phyloP scores from a whole-genome alignment of 108 stramenopile genomes.

The Cylindrotheca fusiformis region DNA sequence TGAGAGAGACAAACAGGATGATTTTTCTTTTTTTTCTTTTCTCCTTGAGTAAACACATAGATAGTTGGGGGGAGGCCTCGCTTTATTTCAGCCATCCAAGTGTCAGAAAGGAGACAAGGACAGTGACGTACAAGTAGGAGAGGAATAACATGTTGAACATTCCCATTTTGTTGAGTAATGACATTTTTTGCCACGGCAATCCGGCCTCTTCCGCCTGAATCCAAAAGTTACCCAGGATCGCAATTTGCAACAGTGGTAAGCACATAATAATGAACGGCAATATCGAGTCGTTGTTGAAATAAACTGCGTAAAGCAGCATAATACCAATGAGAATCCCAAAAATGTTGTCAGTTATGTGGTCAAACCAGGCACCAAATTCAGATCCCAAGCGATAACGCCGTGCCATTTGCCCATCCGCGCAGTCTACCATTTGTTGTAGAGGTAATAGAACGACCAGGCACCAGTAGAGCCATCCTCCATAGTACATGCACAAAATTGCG shows the following conservation, averaged over 20 bases:
- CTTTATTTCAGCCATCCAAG: not conserved
- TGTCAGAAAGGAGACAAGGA: not conserved
- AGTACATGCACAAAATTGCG: not conserved
- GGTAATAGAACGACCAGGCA: not conserved
- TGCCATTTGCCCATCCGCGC: not conserved
- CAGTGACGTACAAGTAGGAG: not conserved
- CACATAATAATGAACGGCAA: not conserved
- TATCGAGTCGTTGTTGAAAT: not conserved
- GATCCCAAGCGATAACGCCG: not conserved
- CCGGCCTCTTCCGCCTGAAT: conserved; percentile 1
- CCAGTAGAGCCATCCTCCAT: not conserved
- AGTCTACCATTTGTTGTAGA: not conserved
- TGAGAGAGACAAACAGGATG: too few relatives aligned
- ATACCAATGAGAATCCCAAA: not conserved
- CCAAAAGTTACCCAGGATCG: not conserved
- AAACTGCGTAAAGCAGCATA: not conserved
- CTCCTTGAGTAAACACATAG: too few relatives aligned
- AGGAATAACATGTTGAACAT: not conserved
- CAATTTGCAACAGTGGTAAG: not conserved
- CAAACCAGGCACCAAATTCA: not conserved
- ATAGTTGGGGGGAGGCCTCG: too few relatives aligned
- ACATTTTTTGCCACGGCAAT: not conserved
- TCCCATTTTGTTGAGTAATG: not conserved
- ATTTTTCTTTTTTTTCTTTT: too few relatives aligned
- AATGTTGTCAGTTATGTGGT: not conserved